phyloP scores from a whole-genome alignment of 768 basidiomycete genomes.

The Tremella yokohamensis region DNA sequence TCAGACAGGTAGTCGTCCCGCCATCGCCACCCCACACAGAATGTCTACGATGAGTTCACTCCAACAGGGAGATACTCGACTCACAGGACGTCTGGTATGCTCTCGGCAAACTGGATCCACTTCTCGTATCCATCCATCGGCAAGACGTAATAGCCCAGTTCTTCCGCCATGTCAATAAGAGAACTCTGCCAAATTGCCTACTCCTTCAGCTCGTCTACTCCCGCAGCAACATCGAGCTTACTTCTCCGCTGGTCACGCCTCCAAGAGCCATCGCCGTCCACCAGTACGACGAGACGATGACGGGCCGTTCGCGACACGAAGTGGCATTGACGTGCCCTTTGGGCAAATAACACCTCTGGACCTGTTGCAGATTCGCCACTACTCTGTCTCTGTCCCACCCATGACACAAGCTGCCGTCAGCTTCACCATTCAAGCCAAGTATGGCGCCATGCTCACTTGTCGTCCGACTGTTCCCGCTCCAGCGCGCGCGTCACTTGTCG shows the following conservation, averaged over 20 bases:
- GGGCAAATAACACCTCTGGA: slow-evolving; percentile 32
- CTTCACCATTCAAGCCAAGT: not conserved
- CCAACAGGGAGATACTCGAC: slow-evolving; percentile 7
- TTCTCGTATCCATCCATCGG: slow-evolving; percentile 36
- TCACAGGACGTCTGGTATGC: slow-evolving; percentile 48
- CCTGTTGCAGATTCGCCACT: slow-evolving; percentile 17
- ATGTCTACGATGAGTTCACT: slow-evolving; percentile 13
- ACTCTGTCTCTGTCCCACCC: slow-evolving; percentile 27
- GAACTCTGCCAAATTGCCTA: no score
- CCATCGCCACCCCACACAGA: slow-evolving; percentile 37
- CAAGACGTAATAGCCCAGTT: slow-evolving; percentile 19
- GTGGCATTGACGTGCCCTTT: slow-evolving; percentile 13
- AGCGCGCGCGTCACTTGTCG: slow-evolving; percentile 35
- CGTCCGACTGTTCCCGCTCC: slow-evolving; percentile 26
- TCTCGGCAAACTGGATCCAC: slow-evolving; percentile 42
- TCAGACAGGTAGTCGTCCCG: slow-evolving; percentile 38
- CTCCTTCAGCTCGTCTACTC: no score
- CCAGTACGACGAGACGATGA: slow-evolving; percentile 42
- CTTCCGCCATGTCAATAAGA: slow-evolving; percentile 5
- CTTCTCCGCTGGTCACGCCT: slow-evolving; percentile 33
- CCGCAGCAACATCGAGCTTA: slow-evolving; percentile 9
- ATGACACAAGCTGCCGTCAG: no score
- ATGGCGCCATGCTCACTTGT: slow-evolving; percentile 25
- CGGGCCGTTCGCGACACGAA: slow-evolving; percentile 29
- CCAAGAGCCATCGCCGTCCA: slow-evolving; percentile 31